These are phyloP conservation scores for Protomyces gravidus DNA, from an alignment of 1,139 yeast genomes.

Conservation along the genomic window DNA sequence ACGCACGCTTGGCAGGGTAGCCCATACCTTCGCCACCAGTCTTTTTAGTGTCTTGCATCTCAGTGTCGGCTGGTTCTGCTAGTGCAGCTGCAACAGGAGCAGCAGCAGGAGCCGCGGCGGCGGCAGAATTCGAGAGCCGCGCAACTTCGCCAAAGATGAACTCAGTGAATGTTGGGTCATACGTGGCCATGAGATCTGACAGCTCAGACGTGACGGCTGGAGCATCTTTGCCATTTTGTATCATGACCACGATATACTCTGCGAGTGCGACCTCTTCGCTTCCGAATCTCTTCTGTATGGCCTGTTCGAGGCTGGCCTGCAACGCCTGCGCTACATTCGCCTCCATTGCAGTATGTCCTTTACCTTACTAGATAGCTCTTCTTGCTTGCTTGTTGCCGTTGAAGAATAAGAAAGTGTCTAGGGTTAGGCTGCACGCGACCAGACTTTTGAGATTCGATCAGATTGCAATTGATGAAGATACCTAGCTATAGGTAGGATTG, in stretches of 20 bases:
- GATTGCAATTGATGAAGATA: background rate
- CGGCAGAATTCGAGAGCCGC: background rate
- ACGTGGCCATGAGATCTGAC: conserved; percentile 16
- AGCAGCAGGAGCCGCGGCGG: background rate
- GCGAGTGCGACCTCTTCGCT: conserved; percentile 21
- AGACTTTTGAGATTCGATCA: too few species aligned
- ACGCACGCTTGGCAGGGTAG: conserved; percentile 12
- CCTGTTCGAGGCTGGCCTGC: conserved; percentile 11
- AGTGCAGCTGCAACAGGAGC: background rate
- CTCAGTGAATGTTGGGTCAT: conserved; percentile 14
- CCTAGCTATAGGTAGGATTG: background rate
- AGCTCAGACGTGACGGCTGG: conserved; percentile 19
- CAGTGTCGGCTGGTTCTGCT: conserved; percentile 6
- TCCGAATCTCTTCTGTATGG: conserved; percentile 12
- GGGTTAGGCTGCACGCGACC: background rate
- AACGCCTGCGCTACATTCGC: conserved; percentile 1
- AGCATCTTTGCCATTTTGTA: conserved; percentile 27
- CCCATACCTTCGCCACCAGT: conserved; percentile 15
- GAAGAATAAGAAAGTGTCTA: background rate
- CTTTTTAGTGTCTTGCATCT: conserved; percentile 6
- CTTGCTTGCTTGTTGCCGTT: background rate
- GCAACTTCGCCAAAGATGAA: conserved; percentile 12
- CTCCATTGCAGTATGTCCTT: conserved; percentile 1
- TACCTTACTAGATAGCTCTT: background rate
- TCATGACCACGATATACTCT: conserved; percentile 22